Percentiles rank a stretch among this genome's conserved stretches.
Conservation (phyloP, 2,329 filamentous ascomycete species). For the Cadophora malorum region DNA sequence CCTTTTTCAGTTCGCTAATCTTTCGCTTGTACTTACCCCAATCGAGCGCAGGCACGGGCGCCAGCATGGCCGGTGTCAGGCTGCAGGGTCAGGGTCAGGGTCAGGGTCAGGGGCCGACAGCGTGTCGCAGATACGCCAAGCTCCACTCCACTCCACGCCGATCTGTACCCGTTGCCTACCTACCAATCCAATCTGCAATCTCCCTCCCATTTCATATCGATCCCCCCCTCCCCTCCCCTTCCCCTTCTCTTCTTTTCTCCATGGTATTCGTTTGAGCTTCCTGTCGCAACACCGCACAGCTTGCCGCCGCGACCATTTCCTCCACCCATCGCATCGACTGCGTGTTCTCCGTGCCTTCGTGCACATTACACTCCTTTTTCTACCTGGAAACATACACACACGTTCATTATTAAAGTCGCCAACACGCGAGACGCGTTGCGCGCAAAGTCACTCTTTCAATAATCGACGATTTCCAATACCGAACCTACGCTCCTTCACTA, state of each 20-base stretch:
- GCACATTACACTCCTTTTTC: conserved; percentile 19
- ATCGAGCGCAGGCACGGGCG: not conserved
- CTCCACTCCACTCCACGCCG: no score
- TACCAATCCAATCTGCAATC: not conserved
- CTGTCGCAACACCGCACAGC: conserved; percentile 9
- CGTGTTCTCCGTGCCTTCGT: conserved; percentile 7
- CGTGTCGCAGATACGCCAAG: conserved; percentile 8
- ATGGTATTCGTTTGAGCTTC: not conserved
- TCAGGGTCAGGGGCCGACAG: not conserved
- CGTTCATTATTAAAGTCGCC: not conserved
- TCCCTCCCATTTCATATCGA: not conserved
- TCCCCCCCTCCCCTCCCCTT: not conserved
- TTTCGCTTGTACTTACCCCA: not conserved
- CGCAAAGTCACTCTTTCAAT: conserved; percentile 22
- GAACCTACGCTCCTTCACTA: conserved; percentile 29
- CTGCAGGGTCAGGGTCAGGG: no score
- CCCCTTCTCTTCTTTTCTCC: not conserved
- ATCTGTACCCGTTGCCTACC: no score
- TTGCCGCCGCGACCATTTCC: not conserved
- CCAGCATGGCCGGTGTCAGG: no score
- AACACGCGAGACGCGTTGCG: conserved; percentile 21
- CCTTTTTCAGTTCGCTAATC: not conserved
- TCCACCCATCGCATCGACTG: not conserved
- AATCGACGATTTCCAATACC: conserved; percentile 7
- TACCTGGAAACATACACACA: not conserved